Conservation (phyloP, 2,329 filamentous ascomycete genomes). For the Sphaerostilbella broomeana region DNA sequence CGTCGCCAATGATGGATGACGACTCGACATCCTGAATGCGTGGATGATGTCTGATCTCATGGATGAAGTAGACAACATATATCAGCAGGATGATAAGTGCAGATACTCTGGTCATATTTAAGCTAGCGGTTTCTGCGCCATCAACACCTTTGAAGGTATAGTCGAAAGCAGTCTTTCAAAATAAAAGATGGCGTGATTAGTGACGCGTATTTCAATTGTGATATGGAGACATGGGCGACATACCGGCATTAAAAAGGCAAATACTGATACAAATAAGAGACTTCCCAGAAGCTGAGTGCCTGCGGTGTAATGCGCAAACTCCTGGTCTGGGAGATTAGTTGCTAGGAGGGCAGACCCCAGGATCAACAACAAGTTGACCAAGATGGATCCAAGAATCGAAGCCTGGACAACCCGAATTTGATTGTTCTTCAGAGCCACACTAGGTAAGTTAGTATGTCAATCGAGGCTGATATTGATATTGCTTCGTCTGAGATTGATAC, state of each 20-base stretch:
- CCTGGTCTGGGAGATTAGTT: constrained; percentile 60
- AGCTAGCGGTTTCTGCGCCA: constrained; percentile 53
- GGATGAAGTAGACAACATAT: constrained; percentile 66
- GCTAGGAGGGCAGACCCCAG: constrained; percentile 69
- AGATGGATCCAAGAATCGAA: constrained; percentile 66
- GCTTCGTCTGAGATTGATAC: not conserved
- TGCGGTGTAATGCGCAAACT: constrained; percentile 42
- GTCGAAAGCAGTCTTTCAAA: constrained; percentile 34
- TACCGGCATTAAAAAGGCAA: constrained; percentile 33
- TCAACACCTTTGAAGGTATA: constrained; percentile 48
- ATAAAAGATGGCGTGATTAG: constrained; percentile 1
- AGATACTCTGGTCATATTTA: constrained; percentile 71
- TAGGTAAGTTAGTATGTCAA: constrained; percentile 21
- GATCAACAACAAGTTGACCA: constrained; percentile 70
- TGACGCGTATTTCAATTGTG: not conserved
- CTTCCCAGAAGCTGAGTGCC: constrained; percentile 31
- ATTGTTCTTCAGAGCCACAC: constrained; percentile 46
- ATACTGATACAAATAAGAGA: constrained; percentile 33
- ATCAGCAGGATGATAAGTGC: constrained; percentile 67
- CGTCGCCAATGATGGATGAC: constrained; percentile 1
- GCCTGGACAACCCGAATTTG: constrained; percentile 72
- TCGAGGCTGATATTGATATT: not conserved
- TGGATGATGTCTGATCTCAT: constrained; percentile 61
- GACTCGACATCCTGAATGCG: not conserved
- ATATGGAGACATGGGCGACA: constrained; percentile 4